Evolutionary conservation across 2,329 filamentous ascomycete genomes (phyloP).

Genomic region (Cadophora malorum): DNA sequence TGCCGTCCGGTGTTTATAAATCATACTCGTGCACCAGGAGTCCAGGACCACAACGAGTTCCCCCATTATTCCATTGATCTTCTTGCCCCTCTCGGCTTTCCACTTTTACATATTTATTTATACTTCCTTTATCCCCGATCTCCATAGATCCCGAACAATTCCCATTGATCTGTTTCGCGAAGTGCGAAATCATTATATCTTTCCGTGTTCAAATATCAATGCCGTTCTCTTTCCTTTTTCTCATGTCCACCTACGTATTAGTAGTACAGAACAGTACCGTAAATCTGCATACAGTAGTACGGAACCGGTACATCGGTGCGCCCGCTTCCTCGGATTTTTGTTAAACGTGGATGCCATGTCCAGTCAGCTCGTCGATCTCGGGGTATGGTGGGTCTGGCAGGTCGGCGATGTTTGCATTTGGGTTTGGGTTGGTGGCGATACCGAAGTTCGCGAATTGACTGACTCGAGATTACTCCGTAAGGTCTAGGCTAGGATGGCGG

Average conservation of each 20-base stretch:
- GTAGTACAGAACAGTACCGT: too few species aligned
- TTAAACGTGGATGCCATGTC: background rate
- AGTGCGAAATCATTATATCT: too few species aligned
- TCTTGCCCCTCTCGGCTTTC: background rate
- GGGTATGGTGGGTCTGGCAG: conserved; percentile 11
- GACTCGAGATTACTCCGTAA: background rate
- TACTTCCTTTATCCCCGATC: too few species aligned
- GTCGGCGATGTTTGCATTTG: background rate
- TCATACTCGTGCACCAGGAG: background rate
- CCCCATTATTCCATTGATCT: too few species aligned
- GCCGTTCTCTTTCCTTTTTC: too few species aligned
- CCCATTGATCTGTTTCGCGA: too few species aligned
- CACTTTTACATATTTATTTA: background rate
- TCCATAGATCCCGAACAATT: too few species aligned
- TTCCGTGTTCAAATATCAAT: too few species aligned
- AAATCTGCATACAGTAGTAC: background rate
- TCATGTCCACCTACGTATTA: too few species aligned
- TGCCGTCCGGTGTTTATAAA: conserved; percentile 12
- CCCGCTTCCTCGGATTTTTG: background rate
- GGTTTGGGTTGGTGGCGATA: background rate
- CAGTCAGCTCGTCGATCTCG: background rate
- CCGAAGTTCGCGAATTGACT: background rate
- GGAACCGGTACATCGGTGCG: background rate
- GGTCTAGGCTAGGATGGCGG: background rate
- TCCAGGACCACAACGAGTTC: too few species aligned